Conservation (phyloP, 192 early-diverging fungal species). For the Gaertneriomyces sp. region DNA sequence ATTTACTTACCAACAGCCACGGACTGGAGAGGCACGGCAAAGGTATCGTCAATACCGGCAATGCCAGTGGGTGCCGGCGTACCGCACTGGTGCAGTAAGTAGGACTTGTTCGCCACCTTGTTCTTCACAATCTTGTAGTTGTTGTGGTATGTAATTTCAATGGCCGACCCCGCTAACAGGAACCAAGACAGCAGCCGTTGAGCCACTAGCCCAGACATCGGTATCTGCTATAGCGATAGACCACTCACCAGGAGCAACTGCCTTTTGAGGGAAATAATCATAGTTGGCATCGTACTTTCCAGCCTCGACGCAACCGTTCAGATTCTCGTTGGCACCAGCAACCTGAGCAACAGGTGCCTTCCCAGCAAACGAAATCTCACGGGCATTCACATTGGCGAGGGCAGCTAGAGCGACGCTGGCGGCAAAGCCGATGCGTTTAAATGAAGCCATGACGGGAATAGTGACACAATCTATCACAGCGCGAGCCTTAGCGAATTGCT, state of each 20-base stretch:
- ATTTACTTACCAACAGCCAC: conserved; percentile 1
- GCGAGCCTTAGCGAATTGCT: too few species aligned
- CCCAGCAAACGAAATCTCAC: too few species aligned
- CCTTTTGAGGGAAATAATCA: conserved; percentile 14
- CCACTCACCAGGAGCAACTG: background rate
- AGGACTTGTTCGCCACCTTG: conserved; percentile 24
- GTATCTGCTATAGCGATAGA: background rate
- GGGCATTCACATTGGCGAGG: too few species aligned
- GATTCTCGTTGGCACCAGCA: background rate
- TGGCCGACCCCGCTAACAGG: background rate
- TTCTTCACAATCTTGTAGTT: conserved; percentile 46
- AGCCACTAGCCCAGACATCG: background rate
- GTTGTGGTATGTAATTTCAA: conserved; percentile 33
- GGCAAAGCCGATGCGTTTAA: too few species aligned
- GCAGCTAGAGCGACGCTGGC: too few species aligned
- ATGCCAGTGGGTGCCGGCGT: conserved; percentile 35
- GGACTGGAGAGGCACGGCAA: conserved; percentile 35
- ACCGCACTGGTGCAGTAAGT: conserved; percentile 47
- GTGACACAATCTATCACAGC: too few species aligned
- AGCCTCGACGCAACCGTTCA: conserved; percentile 1
- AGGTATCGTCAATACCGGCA: conserved; percentile 18
- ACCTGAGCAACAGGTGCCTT: too few species aligned
- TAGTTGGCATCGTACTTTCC: background rate
- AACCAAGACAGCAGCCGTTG: background rate
- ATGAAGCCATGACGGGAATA: too few species aligned